Evolutionary conservation across 768 basidiomycete species (phyloP).

Genomic region (Amanita thiersii): DNA sequence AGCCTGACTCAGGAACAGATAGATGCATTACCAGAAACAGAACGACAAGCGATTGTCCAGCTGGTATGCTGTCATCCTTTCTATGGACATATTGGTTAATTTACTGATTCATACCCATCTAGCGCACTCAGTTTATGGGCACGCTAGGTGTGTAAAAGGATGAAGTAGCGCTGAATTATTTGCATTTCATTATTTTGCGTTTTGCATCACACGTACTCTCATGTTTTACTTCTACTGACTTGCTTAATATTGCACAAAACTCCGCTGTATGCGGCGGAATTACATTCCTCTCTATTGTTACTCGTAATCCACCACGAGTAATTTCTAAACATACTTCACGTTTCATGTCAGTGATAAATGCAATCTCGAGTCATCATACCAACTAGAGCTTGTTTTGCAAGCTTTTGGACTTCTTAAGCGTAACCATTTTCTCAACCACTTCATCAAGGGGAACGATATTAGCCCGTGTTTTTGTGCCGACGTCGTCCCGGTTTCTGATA

Average conservation of each 20-base stretch:
- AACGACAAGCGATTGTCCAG: conserved; percentile 73
- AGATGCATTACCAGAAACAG: conserved; percentile 66
- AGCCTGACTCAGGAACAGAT: conserved; percentile 79
- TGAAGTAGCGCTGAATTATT: not conserved
- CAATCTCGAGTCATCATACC: conserved; percentile 8
- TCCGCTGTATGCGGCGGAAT: no score
- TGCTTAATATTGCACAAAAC: no score
- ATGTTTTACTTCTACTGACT: no score
- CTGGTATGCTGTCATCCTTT: conserved; percentile 38
- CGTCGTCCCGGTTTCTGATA: conserved; percentile 91
- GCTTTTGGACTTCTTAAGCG: conserved; percentile 51
- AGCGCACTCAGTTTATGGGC: conserved; percentile 34
- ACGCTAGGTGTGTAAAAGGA: conserved; percentile 14
- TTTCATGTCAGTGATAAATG: not conserved
- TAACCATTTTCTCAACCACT: conserved; percentile 59
- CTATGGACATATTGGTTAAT: not conserved
- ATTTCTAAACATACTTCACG: not conserved
- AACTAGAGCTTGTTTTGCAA: conserved; percentile 35
- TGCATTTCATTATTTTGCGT: not conserved
- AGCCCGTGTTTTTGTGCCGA: conserved; percentile 74
- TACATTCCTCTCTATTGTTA: no score
- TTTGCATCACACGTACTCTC: no score
- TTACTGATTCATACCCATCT: not conserved
- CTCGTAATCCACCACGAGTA: no score
- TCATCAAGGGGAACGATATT: conserved; percentile 70